A percentile compares a stretch with the other conserved stretches of the same genome.
phyloP scores from a whole-genome alignment of 2,329 filamentous ascomycete species.

The Trichoderma sp. region DNA sequence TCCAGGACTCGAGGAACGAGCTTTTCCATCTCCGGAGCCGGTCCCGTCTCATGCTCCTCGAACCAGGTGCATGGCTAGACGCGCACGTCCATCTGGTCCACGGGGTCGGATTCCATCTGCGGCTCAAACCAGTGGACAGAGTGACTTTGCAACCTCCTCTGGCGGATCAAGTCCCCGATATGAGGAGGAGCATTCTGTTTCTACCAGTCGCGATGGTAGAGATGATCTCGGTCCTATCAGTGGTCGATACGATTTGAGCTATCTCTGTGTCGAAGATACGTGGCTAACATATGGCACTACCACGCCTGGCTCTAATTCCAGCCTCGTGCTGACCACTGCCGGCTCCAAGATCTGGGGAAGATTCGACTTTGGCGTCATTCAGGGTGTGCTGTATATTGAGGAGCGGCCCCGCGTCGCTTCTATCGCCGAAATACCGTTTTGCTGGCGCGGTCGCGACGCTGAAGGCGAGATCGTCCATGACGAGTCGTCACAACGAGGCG shows the following conservation, averaged over 20 bases:
- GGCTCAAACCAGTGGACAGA: background rate
- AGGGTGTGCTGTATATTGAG: constrained; percentile 48
- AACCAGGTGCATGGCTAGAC: constrained; percentile 36
- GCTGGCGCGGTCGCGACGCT: constrained; percentile 44
- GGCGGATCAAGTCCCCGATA: constrained; percentile 31
- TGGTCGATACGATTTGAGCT: too few species aligned
- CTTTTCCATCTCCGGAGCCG: background rate
- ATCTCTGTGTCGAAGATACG: too few species aligned
- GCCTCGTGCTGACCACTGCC: constrained; percentile 44
- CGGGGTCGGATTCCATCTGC: constrained; percentile 33
- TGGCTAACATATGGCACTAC: too few species aligned
- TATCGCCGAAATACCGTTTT: too few species aligned
- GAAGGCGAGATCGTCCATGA: constrained; percentile 37
- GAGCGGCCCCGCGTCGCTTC: constrained; percentile 43
- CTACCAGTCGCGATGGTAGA: too few species aligned
- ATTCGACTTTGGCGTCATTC: constrained; percentile 48
- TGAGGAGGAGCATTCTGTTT: too few species aligned
- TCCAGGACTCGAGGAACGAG: background rate
- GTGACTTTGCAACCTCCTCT: constrained; percentile 11
- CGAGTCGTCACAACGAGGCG: constrained; percentile 35
- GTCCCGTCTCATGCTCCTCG: background rate
- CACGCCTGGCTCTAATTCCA: constrained; percentile 38
- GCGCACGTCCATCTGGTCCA: constrained; percentile 33
- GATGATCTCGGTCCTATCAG: too few species aligned
- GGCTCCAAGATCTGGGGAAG: constrained; percentile 49